phyloP scores from a whole-genome alignment of 176 grass and related monocot genomes.

The Juncus inflexus region DNA sequence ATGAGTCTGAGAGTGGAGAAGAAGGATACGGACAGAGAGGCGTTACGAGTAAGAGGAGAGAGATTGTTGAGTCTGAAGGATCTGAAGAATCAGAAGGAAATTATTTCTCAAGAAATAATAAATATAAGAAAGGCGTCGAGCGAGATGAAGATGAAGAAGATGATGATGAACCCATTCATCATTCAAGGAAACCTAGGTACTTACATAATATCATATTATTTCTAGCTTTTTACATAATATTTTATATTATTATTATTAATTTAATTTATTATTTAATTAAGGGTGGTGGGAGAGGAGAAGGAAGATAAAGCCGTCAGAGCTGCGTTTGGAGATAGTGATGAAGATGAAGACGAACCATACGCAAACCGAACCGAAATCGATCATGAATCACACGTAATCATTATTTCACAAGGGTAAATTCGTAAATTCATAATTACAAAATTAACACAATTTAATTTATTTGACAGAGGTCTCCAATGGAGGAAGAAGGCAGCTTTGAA shows the following conservation, averaged over 20 bases:
- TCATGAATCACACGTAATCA: slow-evolving; percentile 76
- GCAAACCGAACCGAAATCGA: slow-evolving; percentile 49
- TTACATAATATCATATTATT: not conserved
- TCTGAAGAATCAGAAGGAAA: slow-evolving; percentile 84
- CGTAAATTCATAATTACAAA: not conserved
- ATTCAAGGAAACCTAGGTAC: slow-evolving; percentile 56
- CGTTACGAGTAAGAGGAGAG: slow-evolving; percentile 71
- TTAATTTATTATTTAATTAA: slow-evolving; percentile 27
- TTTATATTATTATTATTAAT: slow-evolving; percentile 11
- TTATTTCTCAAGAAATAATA: slow-evolving; percentile 34
- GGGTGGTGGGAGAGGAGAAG: slow-evolving; percentile 45
- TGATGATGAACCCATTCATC: slow-evolving; percentile 21
- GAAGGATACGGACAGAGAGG: slow-evolving; percentile 63
- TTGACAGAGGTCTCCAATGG: slow-evolving; percentile 59
- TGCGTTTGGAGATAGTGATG: slow-evolving; percentile 96
- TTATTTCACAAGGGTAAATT: slow-evolving; percentile 16
- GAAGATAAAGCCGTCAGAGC: slow-evolving; percentile 75
- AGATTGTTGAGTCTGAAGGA: slow-evolving; percentile 54
- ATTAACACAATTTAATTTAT: slow-evolving; percentile 8
- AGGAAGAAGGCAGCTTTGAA: slow-evolving; percentile 70
- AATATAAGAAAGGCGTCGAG: slow-evolving; percentile 23
- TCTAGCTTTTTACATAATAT: slow-evolving; percentile 20
- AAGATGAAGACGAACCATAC: slow-evolving; percentile 67
- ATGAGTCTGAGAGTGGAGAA: slow-evolving; percentile 47
- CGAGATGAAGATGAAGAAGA: slow-evolving; percentile 46